Evolutionary conservation across 2,329 filamentous ascomycete genomes (phyloP), one percentile per base, ranked within the genome.

Genomic region (Tolypocladium nubicola): DNA sequence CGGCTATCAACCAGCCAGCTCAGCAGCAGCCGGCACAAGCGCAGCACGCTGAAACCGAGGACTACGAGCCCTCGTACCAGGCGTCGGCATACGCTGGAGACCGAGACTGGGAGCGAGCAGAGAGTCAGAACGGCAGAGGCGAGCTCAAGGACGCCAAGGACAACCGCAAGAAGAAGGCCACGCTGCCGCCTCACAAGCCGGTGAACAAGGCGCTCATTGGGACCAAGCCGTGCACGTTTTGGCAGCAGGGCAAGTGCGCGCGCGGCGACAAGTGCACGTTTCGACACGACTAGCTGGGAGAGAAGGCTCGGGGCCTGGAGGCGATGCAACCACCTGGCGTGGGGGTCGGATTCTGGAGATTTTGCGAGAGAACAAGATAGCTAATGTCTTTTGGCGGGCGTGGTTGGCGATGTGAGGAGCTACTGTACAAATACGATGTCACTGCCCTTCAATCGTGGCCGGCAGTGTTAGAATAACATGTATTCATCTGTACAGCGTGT

Each of bases 191-290:
- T 10, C 75, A 77, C 59, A 72, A 76, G 58, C 72, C 74, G 21
- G 73, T 70, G 60, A 83, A 87, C 64, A 80, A 77, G 59, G 77
- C 79, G 16, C 74, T 84, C 16, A 83, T 84, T 53, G 83, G 84
- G 57, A 87, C 85, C 49, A 84, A 87, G 65, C 79, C 85, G 6
- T 90, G 87, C 69, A 80, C 79, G 23, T 90, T 89, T 69, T 90
- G 78, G 76, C 78, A 82, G 58, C 82, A 87, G 66, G 87, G 87
- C 16, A 85, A 85, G 66, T 90, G 87, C 71, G 83, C 82, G 8
- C 86, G 89, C 67, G 87, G 87, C 26, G 85, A 87, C 40, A 84
- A 84, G 65, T 90, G 87, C 73, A 89, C 87, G 2, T 90, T 87
- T 69, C 79, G 86, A 57, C 87, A 90, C 66, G 85, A 88, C 54